Percentiles rank a stretch among this genome's conserved stretches.
These are phyloP conservation scores for Phaeolepiota aurea DNA, from an alignment of 768 basidiomycete genomes.

Conservation along the genomic window DNA sequence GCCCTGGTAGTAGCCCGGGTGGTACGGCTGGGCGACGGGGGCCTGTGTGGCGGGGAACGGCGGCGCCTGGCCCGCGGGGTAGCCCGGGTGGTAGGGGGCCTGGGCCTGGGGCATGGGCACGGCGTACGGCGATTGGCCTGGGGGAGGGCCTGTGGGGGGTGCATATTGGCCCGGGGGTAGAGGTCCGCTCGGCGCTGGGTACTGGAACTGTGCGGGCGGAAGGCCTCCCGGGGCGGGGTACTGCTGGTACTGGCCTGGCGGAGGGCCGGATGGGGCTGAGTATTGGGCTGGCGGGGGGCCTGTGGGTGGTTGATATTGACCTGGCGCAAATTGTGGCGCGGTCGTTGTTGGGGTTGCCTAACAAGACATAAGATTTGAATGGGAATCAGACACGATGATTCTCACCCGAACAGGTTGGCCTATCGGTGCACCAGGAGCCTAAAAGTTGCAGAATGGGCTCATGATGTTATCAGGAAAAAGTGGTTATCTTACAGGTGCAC, in stretches of 20 bases:
- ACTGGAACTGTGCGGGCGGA: not conserved
- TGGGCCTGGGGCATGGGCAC: not conserved
- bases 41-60: constrained; percentile 3
- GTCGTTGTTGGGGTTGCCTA: not conserved
- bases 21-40: constrained; percentile 1
- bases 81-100: not conserved
- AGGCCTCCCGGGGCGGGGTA: not conserved
- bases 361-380: not conserved
- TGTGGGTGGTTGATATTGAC: too few relatives aligned
- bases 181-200: not conserved
- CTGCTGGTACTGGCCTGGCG: not conserved
- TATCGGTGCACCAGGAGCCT: not conserved
- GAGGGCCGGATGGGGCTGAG: not conserved
- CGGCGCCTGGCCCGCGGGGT: not conserved
- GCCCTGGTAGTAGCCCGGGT: not conserved
- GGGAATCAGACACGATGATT: too few relatives aligned
- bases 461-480: not conserved
- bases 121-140: not conserved
- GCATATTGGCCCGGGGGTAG: not conserved
- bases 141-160: not conserved
- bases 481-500: not conserved
- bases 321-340: not conserved
- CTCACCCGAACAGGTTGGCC: not conserved
- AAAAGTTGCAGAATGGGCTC: not conserved
- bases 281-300: not conserved